Percentiles rank a stretch among this genome's conserved stretches.
These are phyloP conservation scores for Pyronema domesticum DNA, from an alignment of 495 filamentous ascomycete species.

Conservation along the genomic window DNA sequence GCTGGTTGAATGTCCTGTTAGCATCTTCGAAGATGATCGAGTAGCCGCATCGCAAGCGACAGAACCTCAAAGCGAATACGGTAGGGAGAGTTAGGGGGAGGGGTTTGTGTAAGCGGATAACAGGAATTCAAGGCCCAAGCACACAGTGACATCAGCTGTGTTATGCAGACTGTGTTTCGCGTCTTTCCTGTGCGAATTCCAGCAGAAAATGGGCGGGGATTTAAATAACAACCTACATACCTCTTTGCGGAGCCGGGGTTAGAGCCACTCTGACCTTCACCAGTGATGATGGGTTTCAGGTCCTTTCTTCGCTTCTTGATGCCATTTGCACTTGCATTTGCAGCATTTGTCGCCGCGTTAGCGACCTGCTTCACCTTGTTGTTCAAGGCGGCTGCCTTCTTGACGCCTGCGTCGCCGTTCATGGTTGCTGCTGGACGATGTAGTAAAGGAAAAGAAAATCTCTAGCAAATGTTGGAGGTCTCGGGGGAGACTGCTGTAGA, in stretches of 20 bases:
- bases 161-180: no score
- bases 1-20: not conserved
- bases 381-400: slow-evolving; percentile 43
- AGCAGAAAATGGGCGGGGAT: not conserved
- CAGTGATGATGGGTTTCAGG: slow-evolving; percentile 79
- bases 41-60: no score
- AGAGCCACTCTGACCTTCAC: slow-evolving; percentile 32
- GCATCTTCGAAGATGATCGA: not conserved
- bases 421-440: slow-evolving; percentile 25
- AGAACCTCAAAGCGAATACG: not conserved
- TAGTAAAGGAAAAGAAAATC: no score
- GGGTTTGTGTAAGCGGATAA: not conserved
- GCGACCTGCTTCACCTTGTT: slow-evolving; percentile 67
- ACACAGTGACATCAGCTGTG: no score
- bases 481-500: no score
- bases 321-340: slow-evolving; percentile 40
- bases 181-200: no score
- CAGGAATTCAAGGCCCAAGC: not conserved
- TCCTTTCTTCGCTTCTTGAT: slow-evolving; percentile 83
- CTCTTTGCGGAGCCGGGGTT: slow-evolving; percentile 17
- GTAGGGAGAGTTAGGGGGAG: not conserved
- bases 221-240: slow-evolving; percentile 2
- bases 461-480: no score
- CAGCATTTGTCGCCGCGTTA: slow-evolving; percentile 25
- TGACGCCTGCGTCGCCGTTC: slow-evolving; percentile 54